These are phyloP conservation scores for Penicillium daleae DNA, from an alignment of 495 filamentous ascomycete genomes.

Conservation along the genomic window DNA sequence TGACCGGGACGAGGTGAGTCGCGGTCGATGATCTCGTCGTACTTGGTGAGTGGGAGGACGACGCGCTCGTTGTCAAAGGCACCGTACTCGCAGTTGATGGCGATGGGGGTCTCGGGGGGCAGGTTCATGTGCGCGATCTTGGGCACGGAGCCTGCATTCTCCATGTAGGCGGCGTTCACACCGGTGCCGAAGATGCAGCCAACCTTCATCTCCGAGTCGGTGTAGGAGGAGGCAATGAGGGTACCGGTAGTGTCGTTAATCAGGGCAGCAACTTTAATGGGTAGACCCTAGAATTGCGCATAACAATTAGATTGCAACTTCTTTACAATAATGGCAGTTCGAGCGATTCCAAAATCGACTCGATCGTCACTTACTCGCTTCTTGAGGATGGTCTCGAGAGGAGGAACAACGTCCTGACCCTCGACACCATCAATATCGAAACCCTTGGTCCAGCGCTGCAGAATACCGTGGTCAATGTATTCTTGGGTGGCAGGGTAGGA, in stretches of 20 bases:
- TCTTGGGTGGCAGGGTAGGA: constrained; percentile 97
- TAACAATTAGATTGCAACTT: background rate
- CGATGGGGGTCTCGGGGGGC: constrained; percentile 86
- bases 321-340: background rate
- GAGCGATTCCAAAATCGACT: background rate
- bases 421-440: constrained; percentile 98
- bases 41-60: constrained; percentile 84
- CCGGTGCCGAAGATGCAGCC: constrained; percentile 98
- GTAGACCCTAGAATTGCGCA: constrained; percentile 63
- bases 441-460: constrained; percentile 98
- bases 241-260: constrained; percentile 99
- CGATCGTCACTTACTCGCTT: constrained; percentile 61
- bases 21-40: constrained; percentile 84
- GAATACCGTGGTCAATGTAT: constrained; percentile 92
- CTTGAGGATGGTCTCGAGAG: constrained; percentile 81
- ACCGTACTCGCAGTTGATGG: constrained; percentile 99
- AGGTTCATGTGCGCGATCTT: constrained; percentile 94
- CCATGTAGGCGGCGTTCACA: constrained; percentile 98
- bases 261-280: constrained; percentile 89
- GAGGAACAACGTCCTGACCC: constrained; percentile 90
- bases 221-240: constrained; percentile 97
- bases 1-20: constrained; percentile 94
- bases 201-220: constrained; percentile 87
- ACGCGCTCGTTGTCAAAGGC: constrained; percentile 97
- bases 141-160: constrained; percentile 85